These are phyloP conservation scores for Magnusiomyces magnusii DNA, from an alignment of 1,139 yeast species.

Conservation along the genomic window DNA sequence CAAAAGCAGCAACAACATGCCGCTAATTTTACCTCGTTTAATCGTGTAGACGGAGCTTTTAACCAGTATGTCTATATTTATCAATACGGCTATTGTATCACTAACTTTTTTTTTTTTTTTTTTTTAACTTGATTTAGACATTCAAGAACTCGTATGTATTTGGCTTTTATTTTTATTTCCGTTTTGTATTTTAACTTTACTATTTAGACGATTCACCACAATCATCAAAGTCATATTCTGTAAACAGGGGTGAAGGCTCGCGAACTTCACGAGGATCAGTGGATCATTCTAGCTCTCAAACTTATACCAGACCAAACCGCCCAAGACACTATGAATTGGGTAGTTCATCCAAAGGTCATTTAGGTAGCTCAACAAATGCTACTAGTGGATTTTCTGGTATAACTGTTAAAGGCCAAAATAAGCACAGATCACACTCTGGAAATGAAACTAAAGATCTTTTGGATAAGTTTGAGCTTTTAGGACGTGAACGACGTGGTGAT, in stretches of 20 bases:
- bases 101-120: background rate
- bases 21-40: background rate
- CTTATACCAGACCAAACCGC: background rate
- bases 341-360: background rate
- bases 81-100: background rate
- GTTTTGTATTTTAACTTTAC: background rate
- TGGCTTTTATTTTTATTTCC: background rate
- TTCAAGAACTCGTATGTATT: constrained; percentile 2
- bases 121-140: background rate
- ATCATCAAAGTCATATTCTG: background rate
- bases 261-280: background rate
- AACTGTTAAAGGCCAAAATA: background rate
- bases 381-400: too few species aligned
- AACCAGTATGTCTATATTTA: background rate
- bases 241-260: background rate
- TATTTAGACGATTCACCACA: background rate
- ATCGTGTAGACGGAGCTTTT: constrained; percentile 3
- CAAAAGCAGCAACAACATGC: background rate
- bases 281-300: background rate
- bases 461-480: constrained; percentile 14
- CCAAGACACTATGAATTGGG: background rate
- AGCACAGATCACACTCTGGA: background rate
- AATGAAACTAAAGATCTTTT: constrained; percentile 6
- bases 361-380: background rate
- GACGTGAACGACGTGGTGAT: constrained; percentile 15